Percentiles rank a stretch among this genome's conserved stretches.
phyloP scores from a whole-genome alignment of 1,284 basidiomycete genomes.

The Cystobasidium slooffiae region DNA sequence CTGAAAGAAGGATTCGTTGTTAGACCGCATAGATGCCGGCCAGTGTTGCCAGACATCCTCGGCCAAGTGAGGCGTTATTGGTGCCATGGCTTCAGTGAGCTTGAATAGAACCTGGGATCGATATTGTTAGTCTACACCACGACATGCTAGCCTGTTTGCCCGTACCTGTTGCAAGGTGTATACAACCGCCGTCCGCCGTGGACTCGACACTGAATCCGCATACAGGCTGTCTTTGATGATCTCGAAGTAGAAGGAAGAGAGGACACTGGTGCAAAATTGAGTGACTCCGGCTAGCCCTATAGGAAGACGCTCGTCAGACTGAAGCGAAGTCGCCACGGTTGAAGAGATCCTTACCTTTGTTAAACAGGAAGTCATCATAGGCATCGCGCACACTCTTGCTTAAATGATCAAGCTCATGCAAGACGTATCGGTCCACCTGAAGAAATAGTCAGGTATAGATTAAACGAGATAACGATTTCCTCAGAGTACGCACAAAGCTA shows the following conservation, averaged over 20 bases:
- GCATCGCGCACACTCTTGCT: constrained; percentile 70
- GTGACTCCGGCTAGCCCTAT: constrained; percentile 1
- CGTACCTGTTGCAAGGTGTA: constrained; percentile 74
- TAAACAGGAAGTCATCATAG: constrained; percentile 80
- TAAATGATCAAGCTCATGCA: constrained; percentile 78
- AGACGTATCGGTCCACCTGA: constrained; percentile 80
- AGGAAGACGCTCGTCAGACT: background rate
- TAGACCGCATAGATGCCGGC: constrained; percentile 3
- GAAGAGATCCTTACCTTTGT: constrained; percentile 67
- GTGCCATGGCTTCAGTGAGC: constrained; percentile 76
- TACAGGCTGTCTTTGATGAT: constrained; percentile 90
- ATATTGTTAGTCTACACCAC: too few relatives aligned
- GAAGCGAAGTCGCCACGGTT: too few relatives aligned
- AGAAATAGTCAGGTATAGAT: background rate
- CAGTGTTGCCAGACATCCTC: constrained; percentile 78
- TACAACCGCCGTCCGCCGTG: constrained; percentile 68
- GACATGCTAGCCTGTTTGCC: background rate
- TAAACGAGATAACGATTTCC: too few relatives aligned
- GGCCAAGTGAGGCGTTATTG: constrained; percentile 86
- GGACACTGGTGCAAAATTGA: constrained; percentile 59
- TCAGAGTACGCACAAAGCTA: constrained; percentile 64
- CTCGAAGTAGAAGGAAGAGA: constrained; percentile 79
- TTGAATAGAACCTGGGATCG: constrained; percentile 67
- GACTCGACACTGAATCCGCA: constrained; percentile 65
- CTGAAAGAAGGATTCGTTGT: constrained; percentile 65